Conservation (phyloP, 306 rosid species). For the Arachis stenosperma region DNA sequence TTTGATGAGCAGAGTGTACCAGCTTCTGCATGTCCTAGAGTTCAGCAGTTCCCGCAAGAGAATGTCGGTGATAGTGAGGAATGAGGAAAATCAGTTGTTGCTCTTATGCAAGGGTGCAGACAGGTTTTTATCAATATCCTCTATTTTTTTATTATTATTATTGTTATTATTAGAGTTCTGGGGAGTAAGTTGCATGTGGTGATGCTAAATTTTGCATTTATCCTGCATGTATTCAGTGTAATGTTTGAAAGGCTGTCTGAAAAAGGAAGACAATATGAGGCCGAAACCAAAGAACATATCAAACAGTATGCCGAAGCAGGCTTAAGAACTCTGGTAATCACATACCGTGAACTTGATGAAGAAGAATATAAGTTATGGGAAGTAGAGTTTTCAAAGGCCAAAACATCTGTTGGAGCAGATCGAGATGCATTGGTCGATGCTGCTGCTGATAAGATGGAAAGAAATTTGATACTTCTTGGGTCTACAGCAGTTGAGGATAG, state of each 20-base stretch:
- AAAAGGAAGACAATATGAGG: constrained; percentile 69
- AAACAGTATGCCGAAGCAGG: constrained; percentile 86
- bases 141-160: neutral
- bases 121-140: constrained; percentile 60
- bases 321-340: constrained; percentile 73
- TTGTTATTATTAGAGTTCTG: constrained; percentile 9
- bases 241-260: constrained; percentile 77
- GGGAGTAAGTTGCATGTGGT: constrained; percentile 39
- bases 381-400: constrained; percentile 59
- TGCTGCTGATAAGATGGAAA: constrained; percentile 73
- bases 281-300: constrained; percentile 69
- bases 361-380: constrained; percentile 73
- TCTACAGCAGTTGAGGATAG: constrained; percentile 92
- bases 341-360: constrained; percentile 67
- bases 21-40: constrained; percentile 79
- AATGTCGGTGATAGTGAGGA: constrained; percentile 91
- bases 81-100: constrained; percentile 58
- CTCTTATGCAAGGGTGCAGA: constrained; percentile 96
- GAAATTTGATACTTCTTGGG: constrained; percentile 74
- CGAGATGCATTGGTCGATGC: constrained; percentile 60
- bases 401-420: constrained; percentile 60
- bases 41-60: constrained; percentile 91
- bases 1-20: constrained; percentile 59
- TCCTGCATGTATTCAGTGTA: constrained; percentile 54
- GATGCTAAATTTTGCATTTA: constrained; percentile 38